Evolutionary conservation across 2,329 filamentous ascomycete genomes (phyloP), one percentile per base, ranked within the genome.

Genomic region (Paraphaeosphaeria minitans): DNA sequence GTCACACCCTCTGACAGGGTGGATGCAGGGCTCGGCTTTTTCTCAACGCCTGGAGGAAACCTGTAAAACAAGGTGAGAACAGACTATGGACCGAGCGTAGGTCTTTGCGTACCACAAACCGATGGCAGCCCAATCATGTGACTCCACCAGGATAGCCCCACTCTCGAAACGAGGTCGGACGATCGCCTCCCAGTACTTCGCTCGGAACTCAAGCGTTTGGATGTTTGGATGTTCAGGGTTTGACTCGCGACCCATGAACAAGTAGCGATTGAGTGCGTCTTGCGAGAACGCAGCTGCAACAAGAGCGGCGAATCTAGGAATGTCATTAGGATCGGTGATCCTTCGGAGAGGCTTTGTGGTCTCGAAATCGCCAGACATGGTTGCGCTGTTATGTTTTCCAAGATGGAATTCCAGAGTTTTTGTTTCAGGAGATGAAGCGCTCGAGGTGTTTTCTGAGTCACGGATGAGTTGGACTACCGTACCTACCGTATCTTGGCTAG

Each of bases 31-130:
- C 24, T 41, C 1, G 53, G 33, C n/a, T 47, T 47, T 37, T 56
- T 56, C 53, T 49, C 53, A 19, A 56, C 45, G 1, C 53, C 53
- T 19, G 53, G 53, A 42, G 53, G 53, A 19, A 56, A 43, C 53
- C 53, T 56, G n/a, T 14, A 6, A 13, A 14, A 9, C 19, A 16
- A 16, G 4, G 21, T 22, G 19, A 43, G 12, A 31, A 35, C 4
- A 6, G 13, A 4, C 41, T 19, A 22, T 12, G 12, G 8, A 43
- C 2, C 8, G 21, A 43, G 19, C 9, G n/a, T 43, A 13, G 41
- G 3, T 13, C 4, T 43, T n/a, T 55, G 16, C 41, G 19, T 49
- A 56, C 53, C 43, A 48, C 22, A 56, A 16, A 12, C 29, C 53
- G 14, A 56, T 24, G 33, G 46, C 53, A 33, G 53, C 53, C 53